These are phyloP conservation scores for Achlya hypogyna DNA, from an alignment of 352 stramenopile species.

Conservation along the genomic window DNA sequence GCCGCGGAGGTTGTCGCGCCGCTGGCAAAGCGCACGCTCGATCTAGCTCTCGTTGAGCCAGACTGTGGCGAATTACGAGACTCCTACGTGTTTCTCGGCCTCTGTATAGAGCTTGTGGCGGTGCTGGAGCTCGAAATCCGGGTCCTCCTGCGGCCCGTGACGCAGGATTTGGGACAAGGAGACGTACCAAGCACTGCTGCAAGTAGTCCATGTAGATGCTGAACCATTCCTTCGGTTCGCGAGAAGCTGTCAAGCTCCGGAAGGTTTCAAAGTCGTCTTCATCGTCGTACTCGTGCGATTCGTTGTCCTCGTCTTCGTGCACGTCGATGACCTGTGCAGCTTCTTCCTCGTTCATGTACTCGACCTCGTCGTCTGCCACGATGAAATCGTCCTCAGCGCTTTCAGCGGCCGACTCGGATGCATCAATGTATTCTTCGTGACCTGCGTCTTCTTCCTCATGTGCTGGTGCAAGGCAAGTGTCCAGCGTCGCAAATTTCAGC, in stretches of 20 bases:
- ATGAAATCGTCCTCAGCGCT: conserved; percentile 25
- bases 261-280: conserved; percentile 32
- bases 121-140: conserved; percentile 39
- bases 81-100: conserved; percentile 50
- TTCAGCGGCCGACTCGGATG: not conserved
- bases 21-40: conserved; percentile 59
- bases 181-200: conserved; percentile 43
- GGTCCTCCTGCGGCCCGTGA: conserved; percentile 24
- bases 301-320: conserved; percentile 41
- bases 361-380: conserved; percentile 61
- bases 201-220: conserved; percentile 76
- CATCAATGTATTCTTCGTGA: not conserved
- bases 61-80: not conserved
- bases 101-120: conserved; percentile 45
- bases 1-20: conserved; percentile 52
- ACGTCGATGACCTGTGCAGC: conserved; percentile 52
- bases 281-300: conserved; percentile 29
- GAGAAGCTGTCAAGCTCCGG: conserved; percentile 33
- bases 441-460: conserved; percentile 22
- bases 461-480: conserved; percentile 48
- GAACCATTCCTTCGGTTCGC: conserved; percentile 72
- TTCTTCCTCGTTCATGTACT: conserved; percentile 84
- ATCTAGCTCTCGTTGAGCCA: conserved; percentile 31
- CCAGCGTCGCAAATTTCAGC: conserved; percentile 35
- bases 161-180: not conserved